Conservation (phyloP, 1,284 basidiomycete genomes). For the Athelia psychrophila region DNA sequence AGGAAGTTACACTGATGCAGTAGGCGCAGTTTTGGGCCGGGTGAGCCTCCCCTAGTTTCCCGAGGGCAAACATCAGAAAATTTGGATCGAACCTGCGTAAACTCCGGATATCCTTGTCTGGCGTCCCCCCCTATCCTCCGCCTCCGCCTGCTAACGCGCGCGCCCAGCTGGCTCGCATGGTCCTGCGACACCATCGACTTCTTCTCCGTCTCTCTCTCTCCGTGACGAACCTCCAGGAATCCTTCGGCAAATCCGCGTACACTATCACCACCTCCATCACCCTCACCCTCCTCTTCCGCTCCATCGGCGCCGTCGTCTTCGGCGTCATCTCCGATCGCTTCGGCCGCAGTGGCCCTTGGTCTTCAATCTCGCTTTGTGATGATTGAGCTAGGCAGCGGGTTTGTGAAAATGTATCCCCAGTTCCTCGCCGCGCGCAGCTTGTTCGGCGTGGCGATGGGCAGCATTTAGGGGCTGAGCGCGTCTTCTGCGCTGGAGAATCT, state of each 20-base stretch:
- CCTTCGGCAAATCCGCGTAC: constrained; percentile 57
- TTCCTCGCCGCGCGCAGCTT: too few species aligned
- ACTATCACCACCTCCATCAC: constrained; percentile 90
- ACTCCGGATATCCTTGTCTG: too few species aligned
- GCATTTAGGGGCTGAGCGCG: constrained; percentile 77
- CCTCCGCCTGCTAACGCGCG: too few species aligned
- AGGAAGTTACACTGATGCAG: too few species aligned
- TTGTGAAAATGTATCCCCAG: too few species aligned
- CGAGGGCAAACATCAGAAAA: too few species aligned
- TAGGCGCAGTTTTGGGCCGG: too few species aligned
- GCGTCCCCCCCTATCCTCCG: too few species aligned
- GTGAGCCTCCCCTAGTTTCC: too few species aligned
- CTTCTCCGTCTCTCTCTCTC: constrained; percentile 82
- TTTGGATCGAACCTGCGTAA: too few species aligned
- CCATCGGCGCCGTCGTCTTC: constrained; percentile 83
- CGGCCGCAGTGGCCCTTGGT: constrained; percentile 91
- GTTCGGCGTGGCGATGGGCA: too few species aligned
- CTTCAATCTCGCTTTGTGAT: constrained; percentile 70
- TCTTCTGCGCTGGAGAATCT: constrained; percentile 88
- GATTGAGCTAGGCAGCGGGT: constrained; percentile 84
- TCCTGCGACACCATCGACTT: constrained; percentile 84
- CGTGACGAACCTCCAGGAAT: constrained; percentile 50
- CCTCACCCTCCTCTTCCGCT: constrained; percentile 88
- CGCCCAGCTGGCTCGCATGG: constrained; percentile 61
- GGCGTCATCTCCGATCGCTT: constrained; percentile 81